Percentiles rank a stretch among this genome's conserved stretches.
Evolutionary conservation across 495 filamentous ascomycete species (phyloP).

Genomic region (Xylaria cubensis): DNA sequence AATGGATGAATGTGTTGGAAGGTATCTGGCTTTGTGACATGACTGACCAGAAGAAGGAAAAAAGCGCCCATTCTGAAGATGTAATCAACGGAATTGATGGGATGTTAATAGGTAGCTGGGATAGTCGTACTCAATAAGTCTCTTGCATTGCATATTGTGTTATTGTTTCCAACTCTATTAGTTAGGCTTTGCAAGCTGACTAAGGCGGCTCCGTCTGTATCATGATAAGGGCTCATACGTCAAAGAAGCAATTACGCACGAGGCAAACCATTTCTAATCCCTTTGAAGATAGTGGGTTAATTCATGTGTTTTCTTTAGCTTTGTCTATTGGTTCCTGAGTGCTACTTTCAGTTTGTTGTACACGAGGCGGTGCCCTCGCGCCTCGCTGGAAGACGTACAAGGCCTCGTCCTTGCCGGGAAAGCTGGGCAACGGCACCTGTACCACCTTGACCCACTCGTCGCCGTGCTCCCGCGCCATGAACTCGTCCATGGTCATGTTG

Average conservation of each 20-base stretch:
- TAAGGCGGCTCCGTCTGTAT: background rate
- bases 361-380: conserved; percentile 31
- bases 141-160: background rate
- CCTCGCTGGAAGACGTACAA: conserved; percentile 56
- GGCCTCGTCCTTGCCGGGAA: conserved; percentile 63
- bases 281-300: background rate
- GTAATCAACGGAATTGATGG: background rate
- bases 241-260: background rate
- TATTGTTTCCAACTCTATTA: too few relatives aligned
- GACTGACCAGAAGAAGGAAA: background rate
- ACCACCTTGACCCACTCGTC: conserved; percentile 48
- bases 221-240: background rate
- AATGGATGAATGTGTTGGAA: background rate
- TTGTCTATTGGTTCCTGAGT: conserved; percentile 2
- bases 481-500: conserved; percentile 60
- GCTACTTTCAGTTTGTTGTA: background rate
- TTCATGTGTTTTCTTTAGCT: conserved; percentile 23
- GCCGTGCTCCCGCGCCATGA: conserved; percentile 55
- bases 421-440: conserved; percentile 58
- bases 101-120: conserved; percentile 6
- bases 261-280: background rate
- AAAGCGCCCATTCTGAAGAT: background rate
- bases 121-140: background rate
- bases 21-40: background rate
- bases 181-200: background rate